Base-by-base conservation (phyloP, 345 rosid genomes). In the Raphanus sativus region DNA sequence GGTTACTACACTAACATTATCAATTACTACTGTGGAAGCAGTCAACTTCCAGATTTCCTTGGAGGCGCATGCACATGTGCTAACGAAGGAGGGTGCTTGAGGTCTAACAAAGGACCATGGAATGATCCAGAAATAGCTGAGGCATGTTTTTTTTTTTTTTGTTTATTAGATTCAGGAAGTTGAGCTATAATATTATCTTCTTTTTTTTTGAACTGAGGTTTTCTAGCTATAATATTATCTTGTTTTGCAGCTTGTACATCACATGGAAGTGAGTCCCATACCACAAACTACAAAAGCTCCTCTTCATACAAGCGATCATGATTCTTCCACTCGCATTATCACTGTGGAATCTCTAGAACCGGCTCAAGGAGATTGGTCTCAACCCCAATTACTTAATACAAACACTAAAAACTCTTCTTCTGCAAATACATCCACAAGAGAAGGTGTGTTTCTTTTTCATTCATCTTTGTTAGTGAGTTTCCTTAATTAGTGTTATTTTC, bases 101-200 rank as follows among this genome's bases (percentile, higher is more conserved):
- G 91, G 80, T 94, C 98, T 75, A 85, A 88, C 67, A 90, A 89
- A 85, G 98, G 98, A 74, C 98, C 97, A 10, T 94, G 98, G 98
- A 88, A 89, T 75, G 95, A 94, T 76, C 93, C 94, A 52, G 89
- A 84, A 29, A 84, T 92, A 82, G 79, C 88, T 83, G 90, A 94
- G 94, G 98, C 86, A 84, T 63, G 75, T 29, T 6, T 40, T 21
- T 13, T 55, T 16, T 52, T 0, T 66, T 33, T 21, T 73, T 58
- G 17, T 72, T 77, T 34, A 54, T 34, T 63, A 62, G 60, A 50
- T 50, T 50, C 55, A 50, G 0, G 55, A 50, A 73, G 59, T 50
- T n/a, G 36, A 69, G 73, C 65, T 64, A 58, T 25, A 33, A 61
- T 69, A 26, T 48, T 24, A 65, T 26, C 1, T 45, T 73, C n/a